A percentile compares a stretch with the other conserved stretches of the same genome.
Conservation (phyloP, 1,139 yeast species). For the Yamadazyma jaroonii region DNA sequence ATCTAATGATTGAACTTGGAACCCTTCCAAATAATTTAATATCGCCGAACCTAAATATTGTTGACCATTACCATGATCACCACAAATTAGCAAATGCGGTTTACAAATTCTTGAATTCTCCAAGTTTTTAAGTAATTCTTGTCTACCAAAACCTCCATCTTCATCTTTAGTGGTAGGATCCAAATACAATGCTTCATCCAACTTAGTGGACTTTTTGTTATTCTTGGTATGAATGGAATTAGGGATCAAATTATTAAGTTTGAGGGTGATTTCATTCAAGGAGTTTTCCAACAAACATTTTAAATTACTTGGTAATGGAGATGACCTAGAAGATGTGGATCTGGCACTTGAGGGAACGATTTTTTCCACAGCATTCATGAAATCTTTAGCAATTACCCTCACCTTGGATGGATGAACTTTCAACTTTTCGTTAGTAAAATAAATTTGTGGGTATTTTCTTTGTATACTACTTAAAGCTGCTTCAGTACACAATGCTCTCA, state of each 20-base stretch:
- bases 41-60: slow-evolving; percentile 83
- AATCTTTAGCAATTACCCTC: slow-evolving; percentile 79
- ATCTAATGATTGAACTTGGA: slow-evolving; percentile 84
- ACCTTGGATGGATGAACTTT: slow-evolving; percentile 70
- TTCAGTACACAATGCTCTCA: slow-evolving; percentile 92
- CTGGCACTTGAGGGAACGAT: slow-evolving; percentile 92
- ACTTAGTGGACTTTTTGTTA: slow-evolving; percentile 48
- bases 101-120: slow-evolving; percentile 71
- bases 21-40: slow-evolving; percentile 81
- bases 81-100: slow-evolving; percentile 76
- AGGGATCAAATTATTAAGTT: slow-evolving; percentile 64
- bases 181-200: slow-evolving; percentile 70
- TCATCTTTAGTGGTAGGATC: slow-evolving; percentile 54
- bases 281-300: slow-evolving; percentile 57
- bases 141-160: slow-evolving; percentile 70
- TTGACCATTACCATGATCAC: slow-evolving; percentile 84
- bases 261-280: slow-evolving; percentile 44
- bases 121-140: slow-evolving; percentile 55
- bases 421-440: slow-evolving; percentile 71
- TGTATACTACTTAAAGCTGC: slow-evolving; percentile 93
- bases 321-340: slow-evolving; percentile 69
- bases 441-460: slow-evolving; percentile 90
- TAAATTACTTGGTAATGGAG: slow-evolving; percentile 76
- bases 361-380: slow-evolving; percentile 80
- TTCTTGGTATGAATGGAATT: slow-evolving; percentile 32